phyloP scores from a whole-genome alignment of 805 yeast species.

The Zygoascus bituminiphila region DNA sequence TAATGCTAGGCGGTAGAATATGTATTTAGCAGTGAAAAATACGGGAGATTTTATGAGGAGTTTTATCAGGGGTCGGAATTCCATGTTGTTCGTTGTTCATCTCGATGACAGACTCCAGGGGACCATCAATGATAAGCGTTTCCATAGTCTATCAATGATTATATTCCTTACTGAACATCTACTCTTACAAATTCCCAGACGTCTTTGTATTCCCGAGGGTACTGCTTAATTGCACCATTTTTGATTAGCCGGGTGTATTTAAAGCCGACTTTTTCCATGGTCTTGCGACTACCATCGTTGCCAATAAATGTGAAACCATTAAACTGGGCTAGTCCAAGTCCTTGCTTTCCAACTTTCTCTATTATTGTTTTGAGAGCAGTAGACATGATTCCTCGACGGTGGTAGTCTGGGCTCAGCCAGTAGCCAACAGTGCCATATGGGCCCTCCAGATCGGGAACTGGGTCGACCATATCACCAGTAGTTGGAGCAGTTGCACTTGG shows the following conservation, averaged over 20 bases:
- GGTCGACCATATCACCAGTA: background rate
- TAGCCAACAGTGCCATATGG: constrained; percentile 15
- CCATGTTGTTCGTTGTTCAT: no score
- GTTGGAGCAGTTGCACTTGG: background rate
- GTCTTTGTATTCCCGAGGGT: constrained; percentile 3
- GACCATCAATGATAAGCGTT: no score
- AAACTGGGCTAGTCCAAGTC: constrained; percentile 5
- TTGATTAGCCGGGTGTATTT: constrained; percentile 6
- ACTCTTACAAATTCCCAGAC: background rate
- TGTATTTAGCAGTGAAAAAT: no score
- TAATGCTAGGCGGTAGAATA: no score
- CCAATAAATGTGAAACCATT: constrained; percentile 11
- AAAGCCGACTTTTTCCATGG: constrained; percentile 18
- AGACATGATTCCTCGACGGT: constrained; percentile 14
- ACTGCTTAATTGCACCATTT: constrained; percentile 8
- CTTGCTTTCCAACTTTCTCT: constrained; percentile 8
- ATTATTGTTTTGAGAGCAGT: constrained; percentile 7
- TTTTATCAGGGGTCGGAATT: no score
- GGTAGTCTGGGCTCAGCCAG: constrained; percentile 16
- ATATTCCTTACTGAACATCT: background rate
- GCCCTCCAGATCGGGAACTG: background rate
- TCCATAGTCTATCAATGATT: no score
- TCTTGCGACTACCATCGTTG: constrained; percentile 14
- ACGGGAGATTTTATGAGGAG: no score
- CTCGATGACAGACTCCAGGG: no score